Evolutionary conservation across 805 yeast genomes (phyloP).

Genomic region (Blastobotrys parvus): DNA sequence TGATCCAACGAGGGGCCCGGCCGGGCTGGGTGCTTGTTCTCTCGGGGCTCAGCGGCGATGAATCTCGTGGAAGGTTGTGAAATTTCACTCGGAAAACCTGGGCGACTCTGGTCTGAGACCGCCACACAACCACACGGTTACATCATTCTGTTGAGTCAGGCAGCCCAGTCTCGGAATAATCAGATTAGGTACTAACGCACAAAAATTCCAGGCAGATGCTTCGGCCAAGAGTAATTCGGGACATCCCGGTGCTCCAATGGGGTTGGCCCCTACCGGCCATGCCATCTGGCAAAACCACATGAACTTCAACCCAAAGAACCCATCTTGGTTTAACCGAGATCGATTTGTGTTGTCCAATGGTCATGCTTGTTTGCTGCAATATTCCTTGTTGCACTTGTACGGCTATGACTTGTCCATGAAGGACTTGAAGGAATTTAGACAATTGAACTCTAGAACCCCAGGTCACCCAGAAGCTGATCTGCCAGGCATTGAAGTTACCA

Average conservation of each 20-base stretch:
- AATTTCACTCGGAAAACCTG: too few species aligned
- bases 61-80: too few species aligned
- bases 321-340: constrained; percentile 90
- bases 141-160: too few species aligned
- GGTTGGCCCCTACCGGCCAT: constrained; percentile 94
- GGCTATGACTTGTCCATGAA: constrained; percentile 78
- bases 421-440: constrained; percentile 86
- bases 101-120: too few species aligned
- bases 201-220: constrained; percentile 49
- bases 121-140: too few species aligned
- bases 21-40: too few species aligned
- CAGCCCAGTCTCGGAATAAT: too few species aligned
- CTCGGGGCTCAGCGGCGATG: too few species aligned
- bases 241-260: constrained; percentile 99
- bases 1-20: too few species aligned
- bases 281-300: constrained; percentile 64
- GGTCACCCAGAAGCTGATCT: constrained; percentile 94
- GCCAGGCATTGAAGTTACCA: constrained; percentile 93
- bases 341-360: constrained; percentile 94
- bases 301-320: constrained; percentile 85
- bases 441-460: constrained; percentile 82
- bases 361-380: constrained; percentile 87
- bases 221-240: constrained; percentile 89
- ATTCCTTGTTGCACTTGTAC: constrained; percentile 73
- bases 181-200: background rate